Evolutionary conservation across 2,329 filamentous ascomycete genomes (phyloP), one percentile per base, ranked within the genome.

Genomic region (Aspergillus udagawae): DNA sequence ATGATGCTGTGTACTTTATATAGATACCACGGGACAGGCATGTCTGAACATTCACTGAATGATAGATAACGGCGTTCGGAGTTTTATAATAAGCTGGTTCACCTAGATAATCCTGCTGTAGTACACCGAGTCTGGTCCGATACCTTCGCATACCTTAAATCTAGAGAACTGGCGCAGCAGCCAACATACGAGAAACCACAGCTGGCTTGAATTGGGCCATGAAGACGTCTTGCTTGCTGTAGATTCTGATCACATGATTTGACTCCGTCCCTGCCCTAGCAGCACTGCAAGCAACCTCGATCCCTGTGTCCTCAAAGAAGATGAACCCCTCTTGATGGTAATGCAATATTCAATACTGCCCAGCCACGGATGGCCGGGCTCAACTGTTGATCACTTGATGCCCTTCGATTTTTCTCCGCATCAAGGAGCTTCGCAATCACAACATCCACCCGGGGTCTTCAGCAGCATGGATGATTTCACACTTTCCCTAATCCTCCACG

Each of bases 1-100:
- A 48, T 55, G 48, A 51, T 51, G 5, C 49, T 48, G 48, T 56
- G 54, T 56, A 56, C 44, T 56, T 38, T 56, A 56, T 52, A 52
- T 56, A 56, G 49, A 52, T 51, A 51, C 49, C 49, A 47, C 44
- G 21, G 44, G 44, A 23, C 3, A 27, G 44, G 44, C 44, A 23
- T 20, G 21, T 47, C 25, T 23, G 23, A 47, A 25, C 21, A 25
- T 25, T 25, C 20, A 47, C 14, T 25, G 23, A 14, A 4, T 47
- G 23, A 23, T 47, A 47, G n/a, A 45, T 45, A 25, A 27, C 3
- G 10, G 21, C 6, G 9, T 47, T 47, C 44, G 14, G 14, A 17
- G 5, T 38, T 38, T 17, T 38, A 2, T 38, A 38, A 38, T 6
- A 3, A 17, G 5, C 32, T 38, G 32, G 32, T 38, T 17, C 32